Conservation (phyloP, 176 grass and related monocot species). For the Thalia dealbata region DNA sequence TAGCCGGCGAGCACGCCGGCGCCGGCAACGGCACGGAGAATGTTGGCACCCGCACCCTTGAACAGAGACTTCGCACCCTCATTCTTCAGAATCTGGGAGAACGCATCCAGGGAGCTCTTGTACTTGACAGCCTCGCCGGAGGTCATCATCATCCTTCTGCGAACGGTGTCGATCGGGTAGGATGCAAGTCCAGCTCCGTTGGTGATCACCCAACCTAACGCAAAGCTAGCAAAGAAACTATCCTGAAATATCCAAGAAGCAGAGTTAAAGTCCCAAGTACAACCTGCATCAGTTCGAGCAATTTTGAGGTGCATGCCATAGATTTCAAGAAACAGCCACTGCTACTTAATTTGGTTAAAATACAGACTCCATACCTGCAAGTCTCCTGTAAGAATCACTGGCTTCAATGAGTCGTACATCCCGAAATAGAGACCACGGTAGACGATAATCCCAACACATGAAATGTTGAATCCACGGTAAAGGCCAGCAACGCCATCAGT, state of each 20-base stretch:
- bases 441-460: conserved; percentile 9
- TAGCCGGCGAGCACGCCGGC: background rate
- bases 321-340: too few relatives aligned
- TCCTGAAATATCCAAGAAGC: conserved; percentile 4
- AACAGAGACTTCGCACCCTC: background rate
- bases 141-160: conserved; percentile 16
- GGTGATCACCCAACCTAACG: background rate
- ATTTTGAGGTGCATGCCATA: too few relatives aligned
- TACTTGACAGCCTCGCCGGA: conserved; percentile 3
- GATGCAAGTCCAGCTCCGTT: conserved; percentile 7
- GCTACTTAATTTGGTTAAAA: background rate
- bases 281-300: too few relatives aligned
- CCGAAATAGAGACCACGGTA: conserved; percentile 9
- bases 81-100: conserved; percentile 2
- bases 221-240: conserved; percentile 14
- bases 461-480: conserved; percentile 10
- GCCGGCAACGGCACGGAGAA: conserved; percentile 3
- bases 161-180: background rate
- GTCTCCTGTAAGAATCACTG: conserved; percentile 1
- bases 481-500: conserved; percentile 8
- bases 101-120: conserved; percentile 6
- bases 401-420: conserved; percentile 8
- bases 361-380: background rate
- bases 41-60: conserved; percentile 11
- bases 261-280: background rate